Evolutionary conservation across 1,139 yeast genomes (phyloP).

Genomic region (Hemisphaericaspora subhashii): DNA sequence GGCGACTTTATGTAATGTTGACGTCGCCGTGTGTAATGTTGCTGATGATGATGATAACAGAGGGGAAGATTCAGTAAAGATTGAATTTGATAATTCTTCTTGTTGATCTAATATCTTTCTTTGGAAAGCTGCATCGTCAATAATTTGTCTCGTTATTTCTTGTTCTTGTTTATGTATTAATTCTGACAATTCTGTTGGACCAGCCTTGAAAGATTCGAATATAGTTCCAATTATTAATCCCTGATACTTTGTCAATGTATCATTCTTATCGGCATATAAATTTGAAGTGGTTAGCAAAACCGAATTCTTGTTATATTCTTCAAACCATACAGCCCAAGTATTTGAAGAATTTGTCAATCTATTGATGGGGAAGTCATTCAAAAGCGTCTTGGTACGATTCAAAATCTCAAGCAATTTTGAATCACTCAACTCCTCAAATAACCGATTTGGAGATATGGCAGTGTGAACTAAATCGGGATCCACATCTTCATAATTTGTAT

Average conservation of each 20-base stretch:
- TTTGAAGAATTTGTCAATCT: conserved; percentile 22
- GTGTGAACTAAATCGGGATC: conserved; percentile 49
- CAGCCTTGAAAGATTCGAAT: conserved; percentile 2
- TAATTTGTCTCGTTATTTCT: conserved; percentile 28
- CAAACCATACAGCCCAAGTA: conserved; percentile 40
- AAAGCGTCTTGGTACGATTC: conserved; percentile 29
- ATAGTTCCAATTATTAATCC: conserved; percentile 1
- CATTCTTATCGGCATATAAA: conserved; percentile 4
- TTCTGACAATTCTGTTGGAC: conserved; percentile 13
- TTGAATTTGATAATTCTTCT: conserved; percentile 20
- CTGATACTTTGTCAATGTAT: conserved; percentile 3
- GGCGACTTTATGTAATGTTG: conserved; percentile 32
- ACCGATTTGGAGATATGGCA: conserved; percentile 33
- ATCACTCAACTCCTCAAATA: conserved; percentile 32
- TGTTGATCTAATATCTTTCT: conserved; percentile 23
- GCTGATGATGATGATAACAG: conserved; percentile 44
- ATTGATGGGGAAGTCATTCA: conserved; percentile 28
- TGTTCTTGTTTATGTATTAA: conserved; percentile 30
- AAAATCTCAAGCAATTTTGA: conserved; percentile 38
- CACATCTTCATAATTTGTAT: conserved; percentile 19
- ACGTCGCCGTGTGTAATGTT: conserved; percentile 31
- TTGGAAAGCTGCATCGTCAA: conserved; percentile 23
- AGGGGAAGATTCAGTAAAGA: conserved; percentile 21
- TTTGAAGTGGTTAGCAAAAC: conserved; percentile 27
- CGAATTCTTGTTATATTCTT: conserved; percentile 27